A percentile compares a stretch with the other conserved stretches of the same genome.
phyloP scores from a whole-genome alignment of 768 basidiomycete genomes.

The Paxillus rubicundulus region DNA sequence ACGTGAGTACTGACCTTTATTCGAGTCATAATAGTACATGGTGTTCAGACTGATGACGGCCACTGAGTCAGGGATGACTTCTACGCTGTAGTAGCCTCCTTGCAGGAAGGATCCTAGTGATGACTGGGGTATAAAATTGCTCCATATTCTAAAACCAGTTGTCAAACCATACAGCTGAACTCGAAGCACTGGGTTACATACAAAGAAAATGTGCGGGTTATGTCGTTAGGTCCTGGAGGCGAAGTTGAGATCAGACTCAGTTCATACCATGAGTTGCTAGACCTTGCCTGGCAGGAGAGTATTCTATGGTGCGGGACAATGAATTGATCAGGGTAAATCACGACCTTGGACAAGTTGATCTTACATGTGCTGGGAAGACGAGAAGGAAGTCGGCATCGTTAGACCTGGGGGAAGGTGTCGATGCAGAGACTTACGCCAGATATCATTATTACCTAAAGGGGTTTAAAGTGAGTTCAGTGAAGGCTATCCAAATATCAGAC shows the following conservation, averaged over 20 bases:
- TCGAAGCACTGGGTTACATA: constrained; percentile 34
- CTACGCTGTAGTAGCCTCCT: constrained; percentile 81
- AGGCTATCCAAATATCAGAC: background rate
- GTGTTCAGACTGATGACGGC: constrained; percentile 87
- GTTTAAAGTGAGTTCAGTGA: background rate
- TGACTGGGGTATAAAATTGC: constrained; percentile 73
- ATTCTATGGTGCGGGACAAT: constrained; percentile 41
- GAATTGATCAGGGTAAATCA: background rate
- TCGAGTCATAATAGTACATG: constrained; percentile 88
- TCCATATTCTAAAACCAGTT: constrained; percentile 63
- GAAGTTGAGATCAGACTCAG: constrained; percentile 10
- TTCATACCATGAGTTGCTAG: constrained; percentile 1
- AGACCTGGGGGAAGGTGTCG: constrained; percentile 3
- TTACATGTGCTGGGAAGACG: constrained; percentile 53
- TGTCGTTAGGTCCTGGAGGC: constrained; percentile 58
- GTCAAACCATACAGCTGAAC: background rate
- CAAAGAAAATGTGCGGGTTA: constrained; percentile 68
- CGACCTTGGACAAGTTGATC: constrained; percentile 8
- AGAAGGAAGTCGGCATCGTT: constrained; percentile 12
- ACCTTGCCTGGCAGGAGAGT: constrained; percentile 59
- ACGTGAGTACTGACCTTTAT: constrained; percentile 57
- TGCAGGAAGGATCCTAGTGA: constrained; percentile 75
- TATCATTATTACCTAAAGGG: constrained; percentile 79
- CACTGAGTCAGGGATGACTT: constrained; percentile 72
- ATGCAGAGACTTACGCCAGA: constrained; percentile 65